Percentiles rank a stretch among this genome's conserved stretches.
Evolutionary conservation across 2,329 filamentous ascomycete genomes (phyloP).

Genomic region (Pseudocercospora musae): DNA sequence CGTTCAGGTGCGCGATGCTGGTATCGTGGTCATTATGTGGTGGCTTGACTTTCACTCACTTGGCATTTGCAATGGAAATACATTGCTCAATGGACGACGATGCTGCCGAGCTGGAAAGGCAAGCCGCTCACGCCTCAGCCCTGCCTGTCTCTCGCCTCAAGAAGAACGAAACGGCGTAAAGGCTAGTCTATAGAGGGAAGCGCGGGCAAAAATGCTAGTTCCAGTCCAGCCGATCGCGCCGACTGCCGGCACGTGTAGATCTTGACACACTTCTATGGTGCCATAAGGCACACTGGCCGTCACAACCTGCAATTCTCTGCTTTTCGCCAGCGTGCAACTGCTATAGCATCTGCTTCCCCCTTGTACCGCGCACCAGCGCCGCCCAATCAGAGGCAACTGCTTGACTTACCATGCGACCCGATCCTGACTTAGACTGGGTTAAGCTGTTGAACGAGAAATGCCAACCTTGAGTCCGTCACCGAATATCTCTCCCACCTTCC

Average conservation of each 20-base stretch:
- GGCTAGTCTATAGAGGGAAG: no score
- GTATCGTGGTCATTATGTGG: neutral
- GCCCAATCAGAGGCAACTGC: neutral
- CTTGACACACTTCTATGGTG: no score
- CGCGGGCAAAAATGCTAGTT: no score
- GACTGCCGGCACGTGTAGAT: no score
- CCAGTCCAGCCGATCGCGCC: no score
- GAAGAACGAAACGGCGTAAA: neutral
- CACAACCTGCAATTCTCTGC: no score
- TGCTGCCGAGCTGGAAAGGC: no score
- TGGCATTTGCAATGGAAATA: no score
- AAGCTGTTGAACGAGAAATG: no score
- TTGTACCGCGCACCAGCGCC: neutral
- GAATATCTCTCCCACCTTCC: conserved; percentile 5
- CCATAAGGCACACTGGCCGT: no score
- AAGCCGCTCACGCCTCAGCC: neutral
- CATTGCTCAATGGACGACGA: no score
- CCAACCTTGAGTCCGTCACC: conserved; percentile 6
- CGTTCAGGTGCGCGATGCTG: neutral
- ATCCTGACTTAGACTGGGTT: neutral
- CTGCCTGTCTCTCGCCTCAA: neutral
- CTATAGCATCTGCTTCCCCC: neutral
- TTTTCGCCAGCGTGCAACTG: neutral
- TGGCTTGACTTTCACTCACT: neutral
- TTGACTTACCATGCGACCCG: conserved; percentile 1